Evolutionary conservation across 768 basidiomycete species (phyloP).

Genomic region (Russula emetica): DNA sequence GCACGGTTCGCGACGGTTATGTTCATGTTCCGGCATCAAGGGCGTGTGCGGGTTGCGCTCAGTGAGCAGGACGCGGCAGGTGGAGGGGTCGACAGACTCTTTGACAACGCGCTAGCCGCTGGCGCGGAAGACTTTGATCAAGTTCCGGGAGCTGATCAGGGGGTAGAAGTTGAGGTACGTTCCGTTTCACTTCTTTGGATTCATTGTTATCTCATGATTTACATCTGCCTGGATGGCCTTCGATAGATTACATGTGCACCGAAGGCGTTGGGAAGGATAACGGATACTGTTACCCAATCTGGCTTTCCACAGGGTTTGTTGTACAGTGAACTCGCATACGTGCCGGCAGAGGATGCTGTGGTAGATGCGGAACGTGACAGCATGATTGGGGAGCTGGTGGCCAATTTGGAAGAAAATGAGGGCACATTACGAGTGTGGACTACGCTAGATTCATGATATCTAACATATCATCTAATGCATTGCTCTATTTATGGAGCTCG

Average conservation of each 20-base stretch:
- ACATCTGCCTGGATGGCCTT: neutral
- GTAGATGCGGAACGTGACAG: slow-evolving; percentile 20
- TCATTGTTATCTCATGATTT: neutral
- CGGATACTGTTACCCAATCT: slow-evolving; percentile 12
- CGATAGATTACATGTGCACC: slow-evolving; percentile 26
- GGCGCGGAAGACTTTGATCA: slow-evolving; percentile 28
- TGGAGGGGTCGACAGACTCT: slow-evolving; percentile 17
- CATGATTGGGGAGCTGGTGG: slow-evolving; percentile 19
- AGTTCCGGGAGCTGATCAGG: neutral
- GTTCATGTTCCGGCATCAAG: slow-evolving; percentile 27
- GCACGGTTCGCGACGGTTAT: slow-evolving; percentile 26
- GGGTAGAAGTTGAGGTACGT: slow-evolving; percentile 22
- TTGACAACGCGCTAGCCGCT: slow-evolving; percentile 20
- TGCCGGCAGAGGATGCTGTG: slow-evolving; percentile 30
- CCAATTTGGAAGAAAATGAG: slow-evolving; percentile 26
- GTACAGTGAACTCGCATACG: slow-evolving; percentile 25
- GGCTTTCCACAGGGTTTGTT: slow-evolving; percentile 21
- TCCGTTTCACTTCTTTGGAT: neutral
- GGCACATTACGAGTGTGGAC: slow-evolving; percentile 28
- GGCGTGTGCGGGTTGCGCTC: slow-evolving; percentile 24
- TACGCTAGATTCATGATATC: slow-evolving; percentile 21
- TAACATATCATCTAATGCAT: neutral
- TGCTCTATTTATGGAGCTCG: neutral
- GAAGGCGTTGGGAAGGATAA: slow-evolving; percentile 20
- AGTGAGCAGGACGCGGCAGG: slow-evolving; percentile 1